These are phyloP conservation scores for Raphanus hybrid DNA, from an alignment of 441 rosid species.

Conservation along the genomic window DNA sequence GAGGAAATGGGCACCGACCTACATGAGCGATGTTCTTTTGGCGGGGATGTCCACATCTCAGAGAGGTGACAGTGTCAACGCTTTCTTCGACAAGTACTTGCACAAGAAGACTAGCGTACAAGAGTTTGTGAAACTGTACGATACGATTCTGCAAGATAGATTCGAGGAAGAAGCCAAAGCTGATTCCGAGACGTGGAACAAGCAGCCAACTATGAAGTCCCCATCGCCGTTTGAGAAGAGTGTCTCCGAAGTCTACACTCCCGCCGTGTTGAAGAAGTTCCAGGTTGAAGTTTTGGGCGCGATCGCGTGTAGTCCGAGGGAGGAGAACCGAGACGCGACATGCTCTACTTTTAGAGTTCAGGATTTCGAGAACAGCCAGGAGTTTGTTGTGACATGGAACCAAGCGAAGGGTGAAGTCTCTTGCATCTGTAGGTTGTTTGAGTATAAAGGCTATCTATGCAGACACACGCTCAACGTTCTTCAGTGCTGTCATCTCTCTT, in stretches of 20 bases:
- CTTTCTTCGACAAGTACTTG: slow-evolving; percentile 77
- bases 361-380: slow-evolving; percentile 74
- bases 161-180: slow-evolving; percentile 92
- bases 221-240: slow-evolving; percentile 90
- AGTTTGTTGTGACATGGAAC: slow-evolving; percentile 72
- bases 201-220: slow-evolving; percentile 73
- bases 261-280: slow-evolving; percentile 80
- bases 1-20: slow-evolving; percentile 75
- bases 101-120: slow-evolving; percentile 83
- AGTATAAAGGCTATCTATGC: slow-evolving; percentile 83
- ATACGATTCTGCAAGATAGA: slow-evolving; percentile 71
- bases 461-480: slow-evolving; percentile 89
- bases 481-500: slow-evolving; percentile 78
- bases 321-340: slow-evolving; percentile 72
- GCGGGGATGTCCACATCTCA: slow-evolving; percentile 80
- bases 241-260: slow-evolving; percentile 78
- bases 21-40: slow-evolving; percentile 60
- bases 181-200: slow-evolving; percentile 86
- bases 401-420: slow-evolving; percentile 70
- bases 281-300: slow-evolving; percentile 86
- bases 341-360: slow-evolving; percentile 66
- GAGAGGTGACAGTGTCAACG: slow-evolving; percentile 75
- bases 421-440: slow-evolving; percentile 76
- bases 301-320: slow-evolving; percentile 85
- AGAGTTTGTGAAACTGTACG: slow-evolving; percentile 79